Conservation (phyloP, 2,329 filamentous ascomycete genomes). For the Dichotomopilus funicola region DNA sequence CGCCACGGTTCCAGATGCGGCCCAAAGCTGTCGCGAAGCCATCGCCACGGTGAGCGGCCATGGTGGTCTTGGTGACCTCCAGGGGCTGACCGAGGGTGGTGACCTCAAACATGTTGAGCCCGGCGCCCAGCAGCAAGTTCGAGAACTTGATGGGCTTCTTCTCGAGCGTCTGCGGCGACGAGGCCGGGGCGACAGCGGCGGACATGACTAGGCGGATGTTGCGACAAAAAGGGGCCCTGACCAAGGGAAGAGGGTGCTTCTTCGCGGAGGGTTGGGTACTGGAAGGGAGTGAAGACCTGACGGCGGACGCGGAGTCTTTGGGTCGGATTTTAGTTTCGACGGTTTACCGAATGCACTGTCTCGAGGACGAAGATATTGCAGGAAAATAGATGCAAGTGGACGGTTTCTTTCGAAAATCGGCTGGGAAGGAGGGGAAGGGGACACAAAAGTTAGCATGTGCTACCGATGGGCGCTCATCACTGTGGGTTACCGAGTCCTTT, state of each 20-base stretch:
- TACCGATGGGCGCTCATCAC: constrained; percentile 15
- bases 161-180: constrained; percentile 58
- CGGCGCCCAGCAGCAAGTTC: constrained; percentile 90
- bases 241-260: constrained; percentile 94
- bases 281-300: constrained; percentile 16
- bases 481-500: constrained; percentile 6
- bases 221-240: constrained; percentile 70
- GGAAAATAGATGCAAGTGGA: constrained; percentile 3
- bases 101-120: constrained; percentile 92
- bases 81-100: constrained; percentile 67
- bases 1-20: constrained; percentile 90
- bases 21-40: constrained; percentile 73
- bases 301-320: constrained; percentile 1
- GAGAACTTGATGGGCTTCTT: constrained; percentile 99
- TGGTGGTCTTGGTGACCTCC: constrained; percentile 99
- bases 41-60: constrained; percentile 93
- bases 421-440: background rate
- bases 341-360: background rate
- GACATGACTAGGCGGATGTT: constrained; percentile 55
- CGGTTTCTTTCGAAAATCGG: background rate
- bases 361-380: constrained; percentile 3
- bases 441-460: constrained; percentile 17
- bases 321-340: background rate
- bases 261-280: constrained; percentile 46
- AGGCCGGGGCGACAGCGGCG: constrained; percentile 47